Evolutionary conservation across 768 basidiomycete genomes (phyloP).

Genomic region (Pholiota conissans): DNA sequence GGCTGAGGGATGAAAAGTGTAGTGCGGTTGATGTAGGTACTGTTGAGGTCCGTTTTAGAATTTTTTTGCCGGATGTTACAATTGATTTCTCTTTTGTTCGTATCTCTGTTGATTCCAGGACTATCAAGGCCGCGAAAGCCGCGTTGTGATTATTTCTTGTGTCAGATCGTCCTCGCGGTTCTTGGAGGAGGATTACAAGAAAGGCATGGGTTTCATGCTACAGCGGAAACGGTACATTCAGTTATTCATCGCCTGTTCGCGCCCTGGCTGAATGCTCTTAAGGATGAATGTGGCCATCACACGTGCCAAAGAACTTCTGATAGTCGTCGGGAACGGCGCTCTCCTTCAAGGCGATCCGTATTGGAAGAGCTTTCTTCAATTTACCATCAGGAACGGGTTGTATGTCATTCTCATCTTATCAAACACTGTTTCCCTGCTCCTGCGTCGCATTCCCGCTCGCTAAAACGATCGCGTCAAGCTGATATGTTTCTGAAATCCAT

Average conservation of each 20-base stretch:
- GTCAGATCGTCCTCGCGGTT: conserved; percentile 47
- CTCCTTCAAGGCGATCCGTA: conserved; percentile 46
- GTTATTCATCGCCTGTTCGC: neutral
- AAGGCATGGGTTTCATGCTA: conserved; percentile 44
- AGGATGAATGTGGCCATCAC: conserved; percentile 59
- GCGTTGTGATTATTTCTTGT: conserved; percentile 52
- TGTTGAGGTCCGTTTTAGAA: conserved; percentile 38
- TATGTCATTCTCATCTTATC: conserved; percentile 22
- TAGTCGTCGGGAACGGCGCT: conserved; percentile 46
- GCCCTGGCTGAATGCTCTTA: neutral
- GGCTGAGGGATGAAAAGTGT: conserved; percentile 39
- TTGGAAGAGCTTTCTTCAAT: conserved; percentile 52
- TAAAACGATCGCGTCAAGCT: neutral
- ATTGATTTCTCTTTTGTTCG: too few species aligned
- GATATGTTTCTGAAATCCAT: neutral
- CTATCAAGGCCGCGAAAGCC: conserved; percentile 51
- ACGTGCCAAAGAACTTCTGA: conserved; percentile 51
- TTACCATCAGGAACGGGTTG: conserved; percentile 46
- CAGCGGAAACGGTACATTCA: conserved; percentile 44
- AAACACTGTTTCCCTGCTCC: neutral
- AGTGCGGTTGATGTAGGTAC: conserved; percentile 50
- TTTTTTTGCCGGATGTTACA: neutral
- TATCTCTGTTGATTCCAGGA: too few species aligned
- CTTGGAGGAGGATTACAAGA: conserved; percentile 45
- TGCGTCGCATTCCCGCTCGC: neutral